These are phyloP conservation scores for Mycena sp. DNA, from an alignment of 1,284 basidiomycete species.

Conservation along the genomic window DNA sequence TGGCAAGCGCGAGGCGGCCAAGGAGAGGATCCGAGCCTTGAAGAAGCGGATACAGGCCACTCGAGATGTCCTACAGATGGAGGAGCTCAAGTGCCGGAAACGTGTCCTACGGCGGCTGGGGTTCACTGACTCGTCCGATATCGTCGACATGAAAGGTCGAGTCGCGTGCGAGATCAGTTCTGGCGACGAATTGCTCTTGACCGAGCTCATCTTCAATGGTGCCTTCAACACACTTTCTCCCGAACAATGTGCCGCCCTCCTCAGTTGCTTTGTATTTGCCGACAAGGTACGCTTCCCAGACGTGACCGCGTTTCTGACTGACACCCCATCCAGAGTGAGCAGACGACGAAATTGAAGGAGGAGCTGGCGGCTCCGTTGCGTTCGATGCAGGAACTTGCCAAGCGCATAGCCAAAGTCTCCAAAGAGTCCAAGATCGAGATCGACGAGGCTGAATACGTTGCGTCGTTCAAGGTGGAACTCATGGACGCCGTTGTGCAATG, in stretches of 20 bases:
- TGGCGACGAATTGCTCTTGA: constrained; percentile 95
- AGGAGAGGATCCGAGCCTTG: constrained; percentile 76
- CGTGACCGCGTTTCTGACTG: not conserved
- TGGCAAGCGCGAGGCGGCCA: constrained; percentile 78
- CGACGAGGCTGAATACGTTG: constrained; percentile 95
- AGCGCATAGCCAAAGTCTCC: constrained; percentile 95
- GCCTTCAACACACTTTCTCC: constrained; percentile 92
- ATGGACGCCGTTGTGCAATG: constrained; percentile 98
- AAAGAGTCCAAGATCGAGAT: constrained; percentile 91
- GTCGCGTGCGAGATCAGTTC: constrained; percentile 99
- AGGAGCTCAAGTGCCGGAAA: constrained; percentile 97
- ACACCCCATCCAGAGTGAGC: constrained; percentile 75
- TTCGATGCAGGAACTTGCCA: constrained; percentile 94
- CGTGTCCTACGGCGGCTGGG: constrained; percentile 92
- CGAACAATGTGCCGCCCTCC: constrained; percentile 91
- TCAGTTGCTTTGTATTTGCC: constrained; percentile 97
- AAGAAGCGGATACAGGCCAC: constrained; percentile 91
- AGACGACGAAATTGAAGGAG: constrained; percentile 87
- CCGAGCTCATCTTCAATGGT: constrained; percentile 98
- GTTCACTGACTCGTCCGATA: constrained; percentile 90
- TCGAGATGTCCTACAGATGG: constrained; percentile 93
- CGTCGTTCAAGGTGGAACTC: constrained; percentile 96
- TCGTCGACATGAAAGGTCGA: constrained; percentile 97
- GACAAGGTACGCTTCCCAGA: constrained; percentile 80
- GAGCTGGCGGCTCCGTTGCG: constrained; percentile 93